phyloP scores from a whole-genome alignment of 768 basidiomycete genomes.

The Termitomyces sp. region DNA sequence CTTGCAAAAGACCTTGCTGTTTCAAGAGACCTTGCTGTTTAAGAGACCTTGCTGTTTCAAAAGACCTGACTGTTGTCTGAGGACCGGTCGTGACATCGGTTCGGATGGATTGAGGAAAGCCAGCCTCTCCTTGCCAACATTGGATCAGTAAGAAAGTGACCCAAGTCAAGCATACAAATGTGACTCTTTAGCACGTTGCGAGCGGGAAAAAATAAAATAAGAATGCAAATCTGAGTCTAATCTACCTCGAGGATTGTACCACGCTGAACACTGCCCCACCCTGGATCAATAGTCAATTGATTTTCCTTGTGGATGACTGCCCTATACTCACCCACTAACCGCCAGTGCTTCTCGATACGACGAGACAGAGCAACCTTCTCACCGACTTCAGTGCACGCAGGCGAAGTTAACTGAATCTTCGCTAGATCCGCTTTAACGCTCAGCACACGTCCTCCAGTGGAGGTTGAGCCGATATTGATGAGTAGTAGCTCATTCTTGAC shows the following conservation, averaged over 20 bases:
- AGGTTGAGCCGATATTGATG: constrained; percentile 98
- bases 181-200: neutral
- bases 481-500: constrained; percentile 88
- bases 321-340: constrained; percentile 74
- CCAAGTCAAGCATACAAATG: neutral
- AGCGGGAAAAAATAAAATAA: neutral
- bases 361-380: constrained; percentile 96
- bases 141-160: neutral
- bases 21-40: too few species aligned
- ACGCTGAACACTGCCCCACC: constrained; percentile 79
- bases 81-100: neutral
- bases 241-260: constrained; percentile 81
- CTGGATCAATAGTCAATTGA: constrained; percentile 18
- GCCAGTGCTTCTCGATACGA: constrained; percentile 98
- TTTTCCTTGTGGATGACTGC: neutral
- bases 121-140: neutral
- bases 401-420: constrained; percentile 89
- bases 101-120: neutral
- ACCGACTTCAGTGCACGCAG: constrained; percentile 93
- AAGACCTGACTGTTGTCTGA: neutral
- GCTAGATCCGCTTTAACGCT: constrained; percentile 94
- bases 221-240: constrained; percentile 24
- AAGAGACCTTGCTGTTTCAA: too few species aligned
- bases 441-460: constrained; percentile 92
- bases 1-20: too few species aligned